phyloP scores from a whole-genome alignment of 352 stramenopile genomes.

The Aphanomyces stellatus region DNA sequence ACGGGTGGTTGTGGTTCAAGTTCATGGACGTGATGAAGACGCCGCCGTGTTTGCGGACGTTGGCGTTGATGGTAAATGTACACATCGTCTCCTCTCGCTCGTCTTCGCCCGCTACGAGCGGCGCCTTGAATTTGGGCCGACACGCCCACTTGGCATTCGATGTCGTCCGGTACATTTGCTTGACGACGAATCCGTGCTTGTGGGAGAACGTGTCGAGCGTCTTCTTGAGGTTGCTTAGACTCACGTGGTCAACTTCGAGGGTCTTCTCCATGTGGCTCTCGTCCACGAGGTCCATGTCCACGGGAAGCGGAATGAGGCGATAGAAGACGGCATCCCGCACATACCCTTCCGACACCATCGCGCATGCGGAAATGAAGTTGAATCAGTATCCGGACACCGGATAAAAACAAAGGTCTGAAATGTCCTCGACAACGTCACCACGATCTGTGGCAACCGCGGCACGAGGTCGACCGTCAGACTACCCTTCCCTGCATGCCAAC shows the following conservation, averaged over 20 bases:
- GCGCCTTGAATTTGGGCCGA: not conserved
- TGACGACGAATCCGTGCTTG: not conserved
- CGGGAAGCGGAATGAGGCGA: not conserved
- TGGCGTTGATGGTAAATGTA: not conserved
- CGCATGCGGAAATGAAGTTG: too few relatives aligned
- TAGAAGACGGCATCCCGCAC: not conserved
- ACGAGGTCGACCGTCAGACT: too few relatives aligned
- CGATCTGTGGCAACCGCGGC: too few relatives aligned
- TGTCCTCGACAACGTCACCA: too few relatives aligned
- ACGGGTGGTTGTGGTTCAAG: not conserved
- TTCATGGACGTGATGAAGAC: conserved; percentile 9
- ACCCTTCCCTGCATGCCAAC: too few relatives aligned
- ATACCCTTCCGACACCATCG: not conserved
- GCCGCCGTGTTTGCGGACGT: not conserved
- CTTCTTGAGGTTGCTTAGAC: conserved; percentile 2
- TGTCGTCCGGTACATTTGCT: conserved; percentile 8
- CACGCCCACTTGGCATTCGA: conserved; percentile 1
- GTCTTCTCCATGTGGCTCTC: not conserved
- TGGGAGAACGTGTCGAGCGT: not conserved
- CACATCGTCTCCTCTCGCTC: not conserved
- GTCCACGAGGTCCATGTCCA: not conserved
- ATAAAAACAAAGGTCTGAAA: not conserved
- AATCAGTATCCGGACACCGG: not conserved
- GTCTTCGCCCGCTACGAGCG: not conserved
- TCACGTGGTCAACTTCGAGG: not conserved